Percentiles rank a stretch among this genome's conserved stretches.
Conservation (phyloP, 306 rosid species). For the Sesbania bispinosa region DNA sequence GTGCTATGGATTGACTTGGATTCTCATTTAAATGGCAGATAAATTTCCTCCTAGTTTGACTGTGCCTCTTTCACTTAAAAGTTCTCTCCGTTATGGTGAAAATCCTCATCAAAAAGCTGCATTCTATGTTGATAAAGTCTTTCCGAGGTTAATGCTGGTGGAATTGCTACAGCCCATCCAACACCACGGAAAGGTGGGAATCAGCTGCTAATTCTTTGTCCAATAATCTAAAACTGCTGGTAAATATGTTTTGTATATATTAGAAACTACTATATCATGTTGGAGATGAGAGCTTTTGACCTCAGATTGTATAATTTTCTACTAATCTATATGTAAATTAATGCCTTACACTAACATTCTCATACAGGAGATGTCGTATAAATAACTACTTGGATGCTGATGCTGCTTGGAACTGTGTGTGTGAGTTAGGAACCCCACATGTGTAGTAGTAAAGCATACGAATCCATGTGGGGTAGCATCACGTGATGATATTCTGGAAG, state of each 20-base stretch:
- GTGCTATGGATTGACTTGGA: slow-evolving; percentile 18
- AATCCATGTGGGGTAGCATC: slow-evolving; percentile 98
- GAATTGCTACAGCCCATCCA: slow-evolving; percentile 90
- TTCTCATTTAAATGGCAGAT: slow-evolving; percentile 39
- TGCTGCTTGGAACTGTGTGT: slow-evolving; percentile 97
- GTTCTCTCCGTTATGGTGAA: slow-evolving; percentile 89
- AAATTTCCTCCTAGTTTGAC: slow-evolving; percentile 81
- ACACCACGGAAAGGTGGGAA: slow-evolving; percentile 84
- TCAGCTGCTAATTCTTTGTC: slow-evolving; percentile 9
- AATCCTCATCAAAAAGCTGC: slow-evolving; percentile 96
- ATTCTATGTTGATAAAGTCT: slow-evolving; percentile 77
- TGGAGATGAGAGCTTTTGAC: not conserved
- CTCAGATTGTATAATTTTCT: not conserved
- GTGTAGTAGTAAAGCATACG: slow-evolving; percentile 90
- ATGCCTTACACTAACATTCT: not conserved
- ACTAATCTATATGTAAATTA: not conserved
- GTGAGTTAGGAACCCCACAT: slow-evolving; percentile 73
- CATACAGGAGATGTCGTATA: slow-evolving; percentile 89
- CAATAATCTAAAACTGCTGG: not conserved
- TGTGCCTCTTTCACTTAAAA: slow-evolving; percentile 62
- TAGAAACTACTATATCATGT: slow-evolving; percentile 17
- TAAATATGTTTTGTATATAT: not conserved
- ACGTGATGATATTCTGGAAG: slow-evolving; percentile 84
- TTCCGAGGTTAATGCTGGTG: slow-evolving; percentile 80
- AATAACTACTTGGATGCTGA: slow-evolving; percentile 93